Evolutionary conservation across 1,284 basidiomycete species (phyloP), one percentile per base, ranked within the genome.

Genomic region (Rhodofomes roseus): DNA sequence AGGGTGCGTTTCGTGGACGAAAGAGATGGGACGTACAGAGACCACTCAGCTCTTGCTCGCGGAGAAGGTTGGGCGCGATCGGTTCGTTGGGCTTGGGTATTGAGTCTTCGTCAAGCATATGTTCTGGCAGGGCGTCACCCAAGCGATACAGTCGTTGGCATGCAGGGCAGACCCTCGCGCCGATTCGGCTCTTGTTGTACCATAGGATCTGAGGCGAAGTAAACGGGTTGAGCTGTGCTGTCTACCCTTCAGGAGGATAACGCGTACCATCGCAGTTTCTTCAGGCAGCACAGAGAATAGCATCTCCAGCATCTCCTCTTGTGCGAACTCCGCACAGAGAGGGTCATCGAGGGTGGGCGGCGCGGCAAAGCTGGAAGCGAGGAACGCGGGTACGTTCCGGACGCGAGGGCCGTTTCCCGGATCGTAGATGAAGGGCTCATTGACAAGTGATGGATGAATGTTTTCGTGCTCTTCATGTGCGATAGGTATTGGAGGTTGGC

Each of bases 321-420:
- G 83, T 1, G 87, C 84, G 68, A 90, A 91, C 64, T 89, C 87
- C 11, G 84, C 85, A 65, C 87, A 89, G 43, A 89, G 68, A 46
- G 81, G 75, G 72, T 86, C 84, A 54, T 86, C 80, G 27, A 81
- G 63, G 1, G 86, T 81, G 0, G 85, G 81, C 14, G 83, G 82
- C 31, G 86, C 80, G 7, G 88, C 82, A 68, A 91, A 89, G 62
- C 77, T 84, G 12, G 83, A 85, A 2, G 74, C 64, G 27, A 92
- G 72, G 71, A 92, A 92, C 7, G 79, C 77, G 27, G 72, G 75
- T 7, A 80, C 74, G 67, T 89, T 79, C 12, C 82, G 79, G 5
- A 92, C 87, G 55, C 89, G 86, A 9, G 88, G 87, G 0, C 90
- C 90, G 62, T 85, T 88, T 27, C 90, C 90, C 1, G 87, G 86